These are phyloP conservation scores for Candida nemodendra DNA, from an alignment of 805 yeast genomes.

Conservation along the genomic window DNA sequence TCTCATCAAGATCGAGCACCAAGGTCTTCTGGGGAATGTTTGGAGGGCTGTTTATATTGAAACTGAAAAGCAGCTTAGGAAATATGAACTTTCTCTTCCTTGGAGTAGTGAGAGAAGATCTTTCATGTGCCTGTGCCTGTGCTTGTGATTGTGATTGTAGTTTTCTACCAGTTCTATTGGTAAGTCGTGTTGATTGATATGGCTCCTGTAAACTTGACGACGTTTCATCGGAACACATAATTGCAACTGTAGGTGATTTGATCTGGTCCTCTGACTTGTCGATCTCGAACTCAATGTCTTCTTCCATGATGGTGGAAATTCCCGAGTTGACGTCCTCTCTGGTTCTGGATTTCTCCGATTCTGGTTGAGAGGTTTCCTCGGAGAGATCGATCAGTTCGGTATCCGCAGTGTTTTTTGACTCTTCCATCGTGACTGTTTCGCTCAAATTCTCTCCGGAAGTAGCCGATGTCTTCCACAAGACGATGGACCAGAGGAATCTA, in stretches of 20 bases:
- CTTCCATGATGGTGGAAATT: conserved; percentile 33
- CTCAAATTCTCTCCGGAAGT: neutral
- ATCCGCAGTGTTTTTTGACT: neutral
- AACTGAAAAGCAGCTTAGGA: conserved; percentile 35
- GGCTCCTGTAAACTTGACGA: conserved; percentile 2
- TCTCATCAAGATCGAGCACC: conserved; percentile 89
- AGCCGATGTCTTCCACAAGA: conserved; percentile 1
- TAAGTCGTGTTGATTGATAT: conserved; percentile 1
- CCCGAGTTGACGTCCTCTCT: conserved; percentile 9
- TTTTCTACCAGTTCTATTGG: neutral
- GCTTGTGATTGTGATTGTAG: conserved; percentile 1
- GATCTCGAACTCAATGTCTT: conserved; percentile 35
- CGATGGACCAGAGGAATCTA: conserved; percentile 32
- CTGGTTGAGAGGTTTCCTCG: neutral
- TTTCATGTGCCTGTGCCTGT: conserved; percentile 1
- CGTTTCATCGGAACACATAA: conserved; percentile 4
- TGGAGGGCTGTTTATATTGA: conserved; percentile 33
- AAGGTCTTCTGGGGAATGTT: conserved; percentile 53
- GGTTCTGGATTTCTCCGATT: conserved; percentile 1
- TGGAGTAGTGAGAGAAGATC: conserved; percentile 6
- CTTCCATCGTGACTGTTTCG: neutral
- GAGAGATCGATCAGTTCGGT: neutral
- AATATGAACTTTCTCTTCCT: conserved; percentile 31
- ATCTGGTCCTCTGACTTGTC: conserved; percentile 33
- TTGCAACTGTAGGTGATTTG: conserved; percentile 32